Base-by-base conservation (phyloP, 2,329 filamentous ascomycete genomes). In the Trichoderma brevicompactum region DNA sequence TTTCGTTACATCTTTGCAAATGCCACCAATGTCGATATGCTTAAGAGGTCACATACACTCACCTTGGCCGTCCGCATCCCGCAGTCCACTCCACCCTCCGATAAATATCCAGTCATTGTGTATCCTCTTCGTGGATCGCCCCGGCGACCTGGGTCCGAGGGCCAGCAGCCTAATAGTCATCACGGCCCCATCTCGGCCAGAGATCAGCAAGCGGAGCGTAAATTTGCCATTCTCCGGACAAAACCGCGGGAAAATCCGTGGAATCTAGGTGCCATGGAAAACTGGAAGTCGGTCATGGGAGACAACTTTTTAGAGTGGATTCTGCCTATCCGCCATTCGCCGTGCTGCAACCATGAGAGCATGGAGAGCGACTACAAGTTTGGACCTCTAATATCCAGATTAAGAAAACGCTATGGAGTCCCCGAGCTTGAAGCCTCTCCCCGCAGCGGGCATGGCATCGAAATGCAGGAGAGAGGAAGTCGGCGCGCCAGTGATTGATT, bases 231-330 rank as follows among this genome's bases (percentile, higher is more conserved):
- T 46, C 80, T 97, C 2, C 84, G 86, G 67, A 92, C 90, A 0
- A 81, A 87, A 3, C 83, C 86, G 0, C 89, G 91, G 9, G 89
- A 95, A 70, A 97, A 97, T 70, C 92, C 92, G 0, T 99, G 92
- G 88, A 87, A 96, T 71, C 79, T 95, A 0, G 92, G 91, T 2
- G 78, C 79, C 8, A 82, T 85, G 68, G 78, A 81, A 34, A 98
- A 98, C 73, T 89, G 93, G 79, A 86, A 87, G 69, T 85, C 89
- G 13, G 86, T 97, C 28, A 92, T 99, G 88, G 94, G 94, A 0
- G 78, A 84, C 53, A 85, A 79, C 19, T 69, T 88, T 2, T 67
- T 89, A 13, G 91, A 97, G 66, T 98, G 94, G 94, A 73, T 97
- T 12, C 78, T 97, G 1, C 94, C 94, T 0, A 75, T 96, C 40